A percentile compares a stretch with the other conserved stretches of the same genome.
Conservation (phyloP, 441 rosid genomes). For the Metrosideros polymorpha region DNA sequence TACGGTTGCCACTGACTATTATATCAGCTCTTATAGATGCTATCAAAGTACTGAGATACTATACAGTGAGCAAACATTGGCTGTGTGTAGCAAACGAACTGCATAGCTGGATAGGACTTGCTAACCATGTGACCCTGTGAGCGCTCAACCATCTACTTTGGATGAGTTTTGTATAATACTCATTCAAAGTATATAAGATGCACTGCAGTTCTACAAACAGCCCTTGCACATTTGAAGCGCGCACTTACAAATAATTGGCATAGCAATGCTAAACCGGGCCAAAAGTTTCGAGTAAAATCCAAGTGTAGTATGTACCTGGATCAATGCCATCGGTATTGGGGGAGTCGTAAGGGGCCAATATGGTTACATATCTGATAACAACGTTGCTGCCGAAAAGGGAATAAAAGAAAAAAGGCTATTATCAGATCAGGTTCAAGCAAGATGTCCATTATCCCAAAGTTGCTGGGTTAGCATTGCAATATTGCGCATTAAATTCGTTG, state of each 20-base stretch:
- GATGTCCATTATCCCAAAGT: not conserved
- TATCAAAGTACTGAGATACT: not conserved
- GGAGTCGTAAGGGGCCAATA: conserved; percentile 7
- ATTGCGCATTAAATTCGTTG: not conserved
- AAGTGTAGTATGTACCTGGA: not conserved
- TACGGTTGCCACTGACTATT: not conserved
- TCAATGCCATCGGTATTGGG: conserved; percentile 8
- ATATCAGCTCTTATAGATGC: not conserved
- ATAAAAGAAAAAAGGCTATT: not conserved
- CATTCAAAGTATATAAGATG: not conserved
- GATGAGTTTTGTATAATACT: not conserved
- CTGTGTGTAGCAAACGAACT: not conserved
- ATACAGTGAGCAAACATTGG: not conserved
- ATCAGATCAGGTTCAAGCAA: not conserved
- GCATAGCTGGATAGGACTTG: not conserved
- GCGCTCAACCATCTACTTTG: not conserved
- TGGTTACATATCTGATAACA: conserved; percentile 3
- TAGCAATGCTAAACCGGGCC: not conserved
- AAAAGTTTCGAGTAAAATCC: not conserved
- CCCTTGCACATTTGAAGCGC: not conserved
- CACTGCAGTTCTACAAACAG: not conserved
- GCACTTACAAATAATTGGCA: not conserved
- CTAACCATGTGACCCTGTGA: not conserved
- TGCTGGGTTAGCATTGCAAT: not conserved
- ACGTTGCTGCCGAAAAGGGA: not conserved